A percentile compares a stretch with the other conserved stretches of the same genome.
phyloP scores from a whole-genome alignment of 192 early-diverging fungal genomes.

The Phycomyces blakesleeanus region DNA sequence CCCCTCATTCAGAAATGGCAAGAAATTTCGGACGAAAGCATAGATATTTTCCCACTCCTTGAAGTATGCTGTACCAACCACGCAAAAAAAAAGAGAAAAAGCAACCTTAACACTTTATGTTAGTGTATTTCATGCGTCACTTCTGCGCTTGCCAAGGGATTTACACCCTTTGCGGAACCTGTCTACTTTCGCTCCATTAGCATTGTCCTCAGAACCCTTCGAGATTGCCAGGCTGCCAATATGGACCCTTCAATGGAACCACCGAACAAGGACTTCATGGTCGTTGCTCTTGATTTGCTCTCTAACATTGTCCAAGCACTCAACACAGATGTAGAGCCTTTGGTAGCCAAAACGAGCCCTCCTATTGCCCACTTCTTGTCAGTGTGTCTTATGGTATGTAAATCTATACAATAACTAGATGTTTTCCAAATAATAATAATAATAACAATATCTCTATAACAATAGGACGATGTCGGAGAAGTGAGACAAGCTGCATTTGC shows the following conservation, averaged over 20 bases:
- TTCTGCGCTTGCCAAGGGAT: conserved; percentile 80
- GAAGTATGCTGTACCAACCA: conserved; percentile 54
- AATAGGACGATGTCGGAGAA: conserved; percentile 48
- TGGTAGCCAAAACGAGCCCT: conserved; percentile 69
- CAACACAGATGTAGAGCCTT: conserved; percentile 64
- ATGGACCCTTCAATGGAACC: conserved; percentile 53
- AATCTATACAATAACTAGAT: too few species aligned
- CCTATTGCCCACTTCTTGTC: conserved; percentile 73
- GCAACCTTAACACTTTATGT: neutral
- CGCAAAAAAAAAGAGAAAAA: neutral
- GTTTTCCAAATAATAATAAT: too few species aligned
- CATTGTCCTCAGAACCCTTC: conserved; percentile 76
- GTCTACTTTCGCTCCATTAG: conserved; percentile 89
- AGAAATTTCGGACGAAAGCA: conserved; percentile 74
- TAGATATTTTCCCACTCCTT: conserved; percentile 91
- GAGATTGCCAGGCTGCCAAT: conserved; percentile 56
- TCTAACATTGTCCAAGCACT: conserved; percentile 92
- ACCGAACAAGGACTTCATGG: conserved; percentile 95
- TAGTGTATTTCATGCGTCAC: conserved; percentile 49
- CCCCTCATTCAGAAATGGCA: conserved; percentile 88
- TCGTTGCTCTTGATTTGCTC: conserved; percentile 93
- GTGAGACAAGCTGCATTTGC: conserved; percentile 96
- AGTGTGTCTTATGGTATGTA: conserved; percentile 46
- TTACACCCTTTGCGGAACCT: conserved; percentile 76
- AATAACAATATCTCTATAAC: neutral